Percentiles rank a stretch among this genome's conserved stretches.
These are phyloP conservation scores for Orbilia brochopaga DNA, from an alignment of 2,329 filamentous ascomycete species.

Conservation along the genomic window DNA sequence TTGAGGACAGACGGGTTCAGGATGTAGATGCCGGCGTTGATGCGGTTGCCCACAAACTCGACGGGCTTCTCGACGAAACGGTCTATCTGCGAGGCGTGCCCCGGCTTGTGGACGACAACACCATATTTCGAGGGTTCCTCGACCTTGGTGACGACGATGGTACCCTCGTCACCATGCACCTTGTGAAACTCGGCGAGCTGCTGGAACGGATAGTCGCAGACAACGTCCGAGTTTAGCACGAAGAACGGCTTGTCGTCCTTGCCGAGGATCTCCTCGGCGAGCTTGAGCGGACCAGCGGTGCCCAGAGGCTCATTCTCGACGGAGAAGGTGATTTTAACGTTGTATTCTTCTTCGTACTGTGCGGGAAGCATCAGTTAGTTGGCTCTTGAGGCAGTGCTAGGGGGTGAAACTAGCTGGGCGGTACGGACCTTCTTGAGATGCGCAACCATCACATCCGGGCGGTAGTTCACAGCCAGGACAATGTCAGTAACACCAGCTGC, in stretches of 20 bases:
- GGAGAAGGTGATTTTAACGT: slow-evolving; percentile 95
- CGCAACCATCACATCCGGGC: slow-evolving; percentile 95
- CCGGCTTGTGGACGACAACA: slow-evolving; percentile 96
- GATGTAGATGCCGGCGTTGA: slow-evolving; percentile 98
- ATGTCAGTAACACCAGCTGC: slow-evolving; percentile 95
- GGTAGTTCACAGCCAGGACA: slow-evolving; percentile 97
- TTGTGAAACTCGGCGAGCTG: slow-evolving; percentile 91
- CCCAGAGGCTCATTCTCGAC: slow-evolving; percentile 94
- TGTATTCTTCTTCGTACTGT: slow-evolving; percentile 87
- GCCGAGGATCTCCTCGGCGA: slow-evolving; percentile 86
- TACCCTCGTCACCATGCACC: slow-evolving; percentile 89
- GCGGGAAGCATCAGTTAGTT: neutral
- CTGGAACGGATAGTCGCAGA: slow-evolving; percentile 96
- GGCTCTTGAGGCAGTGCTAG: slow-evolving; percentile 10
- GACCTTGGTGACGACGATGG: slow-evolving; percentile 97
- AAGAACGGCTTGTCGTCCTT: slow-evolving; percentile 97
- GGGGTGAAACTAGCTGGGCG: slow-evolving; percentile 11
- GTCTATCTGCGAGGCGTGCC: slow-evolving; percentile 88
- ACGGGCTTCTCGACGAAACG: slow-evolving; percentile 99
- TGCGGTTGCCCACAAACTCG: slow-evolving; percentile 97
- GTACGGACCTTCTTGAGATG: slow-evolving; percentile 83
- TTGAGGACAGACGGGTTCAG: slow-evolving; percentile 88
- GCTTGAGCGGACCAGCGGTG: slow-evolving; percentile 92
- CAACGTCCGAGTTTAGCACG: slow-evolving; percentile 97
- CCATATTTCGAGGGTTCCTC: slow-evolving; percentile 99